Percentiles rank a stretch among this genome's conserved stretches.
Conservation (phyloP, 2,329 filamentous ascomycete genomes). For the Rugonectria rugulosa region DNA sequence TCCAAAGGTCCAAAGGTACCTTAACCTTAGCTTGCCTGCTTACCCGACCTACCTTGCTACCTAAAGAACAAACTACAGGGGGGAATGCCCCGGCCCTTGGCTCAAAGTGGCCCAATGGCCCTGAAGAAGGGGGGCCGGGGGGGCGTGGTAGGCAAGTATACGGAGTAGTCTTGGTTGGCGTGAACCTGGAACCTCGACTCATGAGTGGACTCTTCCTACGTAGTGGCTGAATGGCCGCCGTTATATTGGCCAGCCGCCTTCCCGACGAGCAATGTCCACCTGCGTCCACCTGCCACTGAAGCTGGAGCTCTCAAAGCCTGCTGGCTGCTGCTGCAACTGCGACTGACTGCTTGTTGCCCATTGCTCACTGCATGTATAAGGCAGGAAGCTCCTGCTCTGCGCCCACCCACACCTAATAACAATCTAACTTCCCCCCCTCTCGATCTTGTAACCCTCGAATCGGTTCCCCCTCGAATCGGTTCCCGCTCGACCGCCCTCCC, state of each 20-base stretch:
- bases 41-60: too few species aligned
- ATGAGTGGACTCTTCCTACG: constrained; percentile 9
- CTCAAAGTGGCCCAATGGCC: background rate
- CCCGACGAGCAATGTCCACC: constrained; percentile 17
- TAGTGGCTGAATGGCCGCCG: constrained; percentile 16
- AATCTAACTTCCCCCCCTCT: constrained; percentile 12
- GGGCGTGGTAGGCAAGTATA: too few species aligned
- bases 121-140: background rate
- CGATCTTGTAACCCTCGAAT: background rate
- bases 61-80: too few species aligned
- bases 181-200: too few species aligned
- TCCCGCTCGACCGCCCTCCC: constrained; percentile 4
- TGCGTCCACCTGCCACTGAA: too few species aligned
- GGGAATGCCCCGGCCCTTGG: background rate
- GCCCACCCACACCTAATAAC: constrained; percentile 12
- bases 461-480: background rate
- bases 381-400: constrained; percentile 20
- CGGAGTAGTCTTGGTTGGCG: too few species aligned
- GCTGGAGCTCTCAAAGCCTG: constrained; percentile 20
- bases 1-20: constrained; percentile 6
- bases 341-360: constrained; percentile 17
- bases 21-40: too few species aligned
- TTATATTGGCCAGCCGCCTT: constrained; percentile 25
- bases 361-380: constrained; percentile 19
- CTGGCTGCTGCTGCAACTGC: too few species aligned